Conservation (phyloP, 2,329 filamentous ascomycete species). For the Xylaria sp. region DNA sequence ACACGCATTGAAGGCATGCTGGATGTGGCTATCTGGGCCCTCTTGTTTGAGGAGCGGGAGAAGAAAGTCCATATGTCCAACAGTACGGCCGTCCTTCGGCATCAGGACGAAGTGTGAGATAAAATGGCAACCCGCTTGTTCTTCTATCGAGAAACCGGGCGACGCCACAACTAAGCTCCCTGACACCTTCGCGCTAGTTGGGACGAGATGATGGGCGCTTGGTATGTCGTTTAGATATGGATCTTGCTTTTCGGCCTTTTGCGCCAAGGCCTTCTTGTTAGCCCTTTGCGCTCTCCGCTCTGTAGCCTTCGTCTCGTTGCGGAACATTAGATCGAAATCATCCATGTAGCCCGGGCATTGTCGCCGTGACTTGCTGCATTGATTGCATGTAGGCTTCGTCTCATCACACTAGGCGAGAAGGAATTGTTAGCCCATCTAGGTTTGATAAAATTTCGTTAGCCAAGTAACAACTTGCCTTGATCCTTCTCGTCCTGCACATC, state of each 20-base stretch:
- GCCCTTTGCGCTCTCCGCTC: slow-evolving; percentile 69
- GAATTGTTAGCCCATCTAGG: slow-evolving; percentile 35
- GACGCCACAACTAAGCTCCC: slow-evolving; percentile 47
- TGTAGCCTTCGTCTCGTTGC: slow-evolving; percentile 76
- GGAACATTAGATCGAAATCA: slow-evolving; percentile 77
- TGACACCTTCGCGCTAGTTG: slow-evolving; percentile 37
- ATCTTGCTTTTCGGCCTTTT: slow-evolving; percentile 49
- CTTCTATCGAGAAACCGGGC: slow-evolving; percentile 61
- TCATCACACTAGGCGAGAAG: slow-evolving; percentile 67
- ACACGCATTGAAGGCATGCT: slow-evolving; percentile 68
- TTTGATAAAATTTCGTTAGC: background rate
- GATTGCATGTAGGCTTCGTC: slow-evolving; percentile 71
- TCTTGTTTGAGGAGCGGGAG: slow-evolving; percentile 64
- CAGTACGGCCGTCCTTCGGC: slow-evolving; percentile 59
- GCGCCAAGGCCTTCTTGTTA: slow-evolving; percentile 58
- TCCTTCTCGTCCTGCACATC: slow-evolving; percentile 77
- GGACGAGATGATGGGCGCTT: slow-evolving; percentile 44
- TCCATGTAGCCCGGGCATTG: slow-evolving; percentile 75
- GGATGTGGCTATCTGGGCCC: slow-evolving; percentile 58
- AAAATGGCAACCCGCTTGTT: slow-evolving; percentile 69
- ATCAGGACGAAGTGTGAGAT: slow-evolving; percentile 69
- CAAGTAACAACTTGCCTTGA: slow-evolving; percentile 67
- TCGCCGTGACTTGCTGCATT: slow-evolving; percentile 71
- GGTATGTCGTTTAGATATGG: slow-evolving; percentile 28
- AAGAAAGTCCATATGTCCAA: slow-evolving; percentile 69